Conservation (phyloP, 352 stramenopile species). For the Pythium periplocum region DNA sequence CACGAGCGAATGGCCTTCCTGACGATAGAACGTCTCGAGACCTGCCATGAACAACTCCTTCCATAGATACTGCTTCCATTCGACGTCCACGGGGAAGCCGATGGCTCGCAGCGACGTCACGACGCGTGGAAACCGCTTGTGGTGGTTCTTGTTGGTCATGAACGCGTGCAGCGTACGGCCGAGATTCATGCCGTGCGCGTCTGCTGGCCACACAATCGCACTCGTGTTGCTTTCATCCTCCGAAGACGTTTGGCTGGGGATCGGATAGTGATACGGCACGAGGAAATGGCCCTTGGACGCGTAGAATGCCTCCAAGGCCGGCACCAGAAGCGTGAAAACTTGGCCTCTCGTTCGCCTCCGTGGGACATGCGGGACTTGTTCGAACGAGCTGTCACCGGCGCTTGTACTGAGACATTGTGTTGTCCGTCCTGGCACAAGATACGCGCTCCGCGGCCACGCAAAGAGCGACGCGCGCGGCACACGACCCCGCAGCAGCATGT, state of each 20-base stretch:
- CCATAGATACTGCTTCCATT: conserved; percentile 17
- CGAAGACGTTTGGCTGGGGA: conserved; percentile 2
- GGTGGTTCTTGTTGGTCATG: conserved; percentile 16
- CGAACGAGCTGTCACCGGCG: too few species aligned
- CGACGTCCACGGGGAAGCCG: conserved; percentile 15
- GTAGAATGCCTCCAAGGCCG: conserved; percentile 10
- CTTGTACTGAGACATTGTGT: too few species aligned
- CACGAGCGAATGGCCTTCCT: conserved; percentile 31
- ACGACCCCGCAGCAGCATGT: too few species aligned
- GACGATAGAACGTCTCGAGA: conserved; percentile 23
- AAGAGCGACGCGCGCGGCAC: too few species aligned
- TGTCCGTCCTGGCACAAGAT: too few species aligned
- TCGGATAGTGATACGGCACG: conserved; percentile 20
- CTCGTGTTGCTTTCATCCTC: background rate
- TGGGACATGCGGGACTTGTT: too few species aligned
- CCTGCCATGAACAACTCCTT: conserved; percentile 6
- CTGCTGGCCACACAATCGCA: conserved; percentile 9
- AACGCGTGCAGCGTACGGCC: conserved; percentile 20
- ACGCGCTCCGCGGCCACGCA: too few species aligned
- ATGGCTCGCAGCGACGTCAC: conserved; percentile 9
- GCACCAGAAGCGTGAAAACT: conserved; percentile 1
- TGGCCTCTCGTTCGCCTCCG: too few species aligned
- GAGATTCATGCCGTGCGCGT: conserved; percentile 12
- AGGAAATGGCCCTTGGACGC: conserved; percentile 15
- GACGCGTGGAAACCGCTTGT: conserved; percentile 11